Percentiles rank a stretch among this genome's conserved stretches.
These are phyloP conservation scores for Citrus hindsii DNA, from an alignment of 345 rosid species.

Conservation along the genomic window DNA sequence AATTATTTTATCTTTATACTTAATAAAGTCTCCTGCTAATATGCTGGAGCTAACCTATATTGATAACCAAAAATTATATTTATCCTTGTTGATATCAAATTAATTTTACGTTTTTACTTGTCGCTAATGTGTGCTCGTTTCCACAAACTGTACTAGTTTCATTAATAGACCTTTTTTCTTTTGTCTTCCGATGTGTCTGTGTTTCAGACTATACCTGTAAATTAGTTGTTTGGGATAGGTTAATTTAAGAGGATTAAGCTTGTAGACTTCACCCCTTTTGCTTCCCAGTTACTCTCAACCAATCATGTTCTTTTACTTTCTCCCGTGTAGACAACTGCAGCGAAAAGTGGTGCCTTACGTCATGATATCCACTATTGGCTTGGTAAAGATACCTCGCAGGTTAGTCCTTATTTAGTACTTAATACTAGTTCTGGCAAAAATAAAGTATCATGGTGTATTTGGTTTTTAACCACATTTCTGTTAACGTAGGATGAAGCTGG, in stretches of 20 bases:
- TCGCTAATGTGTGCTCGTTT: background rate
- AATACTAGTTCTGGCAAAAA: background rate
- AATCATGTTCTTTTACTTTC: background rate
- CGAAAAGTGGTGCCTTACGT: conserved; percentile 68
- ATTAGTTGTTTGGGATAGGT: background rate
- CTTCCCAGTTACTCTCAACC: background rate
- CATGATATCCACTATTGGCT: conserved; percentile 94
- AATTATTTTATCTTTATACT: background rate
- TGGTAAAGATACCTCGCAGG: conserved; percentile 89
- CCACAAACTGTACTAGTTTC: background rate
- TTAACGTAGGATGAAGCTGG: conserved; percentile 91
- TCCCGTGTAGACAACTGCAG: conserved; percentile 62
- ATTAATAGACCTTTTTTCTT: background rate
- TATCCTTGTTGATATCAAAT: background rate
- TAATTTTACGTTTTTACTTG: background rate
- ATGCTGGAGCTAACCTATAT: background rate
- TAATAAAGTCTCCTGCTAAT: background rate
- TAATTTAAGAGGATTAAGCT: conserved; percentile 1
- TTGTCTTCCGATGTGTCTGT: background rate
- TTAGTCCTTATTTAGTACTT: conserved; percentile 18
- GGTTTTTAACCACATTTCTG: conserved; percentile 20
- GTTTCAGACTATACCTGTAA: background rate
- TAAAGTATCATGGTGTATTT: background rate
- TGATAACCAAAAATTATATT: no score
- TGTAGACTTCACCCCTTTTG: background rate